phyloP scores from a whole-genome alignment of 2,329 filamentous ascomycete genomes.

The Aspergillus ochraceus region DNA sequence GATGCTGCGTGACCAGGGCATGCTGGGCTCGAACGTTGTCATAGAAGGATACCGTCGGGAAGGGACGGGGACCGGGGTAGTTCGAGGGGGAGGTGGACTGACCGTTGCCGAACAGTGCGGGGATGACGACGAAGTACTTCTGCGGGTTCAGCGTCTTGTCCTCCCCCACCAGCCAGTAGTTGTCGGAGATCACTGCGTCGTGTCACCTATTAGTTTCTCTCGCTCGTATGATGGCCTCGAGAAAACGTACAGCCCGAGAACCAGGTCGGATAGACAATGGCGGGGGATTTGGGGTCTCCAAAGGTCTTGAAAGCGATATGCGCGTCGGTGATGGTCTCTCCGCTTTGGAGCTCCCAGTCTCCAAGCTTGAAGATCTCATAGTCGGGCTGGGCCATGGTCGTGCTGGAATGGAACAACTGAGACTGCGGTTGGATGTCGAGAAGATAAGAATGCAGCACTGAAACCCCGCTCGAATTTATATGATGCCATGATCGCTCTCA shows the following conservation, averaged over 20 bases:
- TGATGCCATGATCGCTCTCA: neutral
- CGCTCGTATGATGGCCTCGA: slow-evolving; percentile 11
- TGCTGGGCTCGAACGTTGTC: slow-evolving; percentile 71
- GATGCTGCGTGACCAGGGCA: slow-evolving; percentile 62
- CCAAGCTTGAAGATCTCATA: slow-evolving; percentile 60
- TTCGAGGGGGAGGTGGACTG: slow-evolving; percentile 70
- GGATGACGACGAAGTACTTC: slow-evolving; percentile 68
- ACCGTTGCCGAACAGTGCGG: slow-evolving; percentile 68
- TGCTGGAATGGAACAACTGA: neutral
- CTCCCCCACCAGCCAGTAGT: slow-evolving; percentile 71
- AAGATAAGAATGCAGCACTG: neutral
- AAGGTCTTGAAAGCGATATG: slow-evolving; percentile 77
- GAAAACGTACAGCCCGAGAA: slow-evolving; percentile 59
- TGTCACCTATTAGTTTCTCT: neutral
- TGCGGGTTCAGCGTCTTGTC: slow-evolving; percentile 65
- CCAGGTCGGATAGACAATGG: slow-evolving; percentile 76
- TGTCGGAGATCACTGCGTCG: slow-evolving; percentile 60
- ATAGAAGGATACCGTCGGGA: slow-evolving; percentile 64
- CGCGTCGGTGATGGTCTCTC: slow-evolving; percentile 62
- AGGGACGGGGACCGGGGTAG: slow-evolving; percentile 53
- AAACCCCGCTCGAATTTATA: neutral
- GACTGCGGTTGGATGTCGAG: neutral
- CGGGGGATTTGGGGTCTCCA: slow-evolving; percentile 61
- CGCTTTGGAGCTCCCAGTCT: slow-evolving; percentile 66
- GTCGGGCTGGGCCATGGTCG: slow-evolving; percentile 22